Evolutionary conservation across 2,329 filamentous ascomycete species (phyloP), one percentile per base, ranked within the genome.

Genomic region (Fusarium mexicanum): DNA sequence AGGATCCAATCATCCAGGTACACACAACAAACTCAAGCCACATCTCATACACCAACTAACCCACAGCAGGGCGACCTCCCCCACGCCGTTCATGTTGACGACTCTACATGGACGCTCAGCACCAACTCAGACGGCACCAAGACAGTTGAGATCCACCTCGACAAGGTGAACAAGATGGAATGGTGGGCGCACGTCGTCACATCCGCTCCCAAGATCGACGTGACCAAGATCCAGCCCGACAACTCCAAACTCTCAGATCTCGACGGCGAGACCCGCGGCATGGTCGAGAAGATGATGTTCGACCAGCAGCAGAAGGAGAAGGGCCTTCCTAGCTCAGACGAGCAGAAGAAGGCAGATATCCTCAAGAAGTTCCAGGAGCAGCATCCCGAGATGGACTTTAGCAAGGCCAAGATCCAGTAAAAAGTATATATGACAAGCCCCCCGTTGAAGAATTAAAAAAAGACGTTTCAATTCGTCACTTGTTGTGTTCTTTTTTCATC

Each of bases 201-300:
- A 13, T 85, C 86, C 12, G 96, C 95, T 8, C 96, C 96, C 73
- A 93, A 92, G 84, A 97, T 99, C 84, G 96, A 99, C 85, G 94
- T 97, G 41, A 92, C 92, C 78, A 98, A 98, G 87, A 98, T 99
- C 84, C 90, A 92, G 81, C 96, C 96, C 29, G 96, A 98, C 85
- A 95, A 93, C 81, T 95, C 92, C 81, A 97, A 95, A 83, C 87
- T 99, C 79, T 92, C 93, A 65, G 96, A 99, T 83, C 87, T 99
- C 76, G 96, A 98, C 81, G 96, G 96, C 70, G 93, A 97, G 87
- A 99, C 96, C 61, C 90, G 96, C 74, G 90, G 91, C 67, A 98
- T 99, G 96, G 96, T 99, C 50, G 96, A 99, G 91, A 99, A 99
- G 90, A 99, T 99, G 96, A 99, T 99, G 96, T 99, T 90, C 80